A percentile compares a stretch with the other conserved stretches of the same genome.
phyloP scores from a whole-genome alignment of 2,329 filamentous ascomycete species.

The Zalaria sp. region DNA sequence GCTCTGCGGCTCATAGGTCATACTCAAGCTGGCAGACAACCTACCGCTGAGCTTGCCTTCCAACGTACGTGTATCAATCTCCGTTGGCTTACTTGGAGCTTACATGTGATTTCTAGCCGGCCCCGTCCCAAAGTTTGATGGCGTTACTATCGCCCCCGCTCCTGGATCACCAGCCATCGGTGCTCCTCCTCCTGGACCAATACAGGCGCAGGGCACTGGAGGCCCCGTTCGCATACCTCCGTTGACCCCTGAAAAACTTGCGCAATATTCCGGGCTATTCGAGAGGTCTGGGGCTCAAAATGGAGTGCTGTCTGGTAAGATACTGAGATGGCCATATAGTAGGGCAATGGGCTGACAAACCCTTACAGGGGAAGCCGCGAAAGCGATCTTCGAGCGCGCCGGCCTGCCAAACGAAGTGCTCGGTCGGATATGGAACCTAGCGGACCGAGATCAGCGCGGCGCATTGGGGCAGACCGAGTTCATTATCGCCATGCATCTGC shows the following conservation, averaged over 20 bases:
- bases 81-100: constrained; percentile 3
- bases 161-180: constrained; percentile 11
- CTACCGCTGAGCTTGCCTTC: constrained; percentile 66
- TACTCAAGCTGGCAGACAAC: constrained; percentile 76
- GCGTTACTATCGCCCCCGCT: constrained; percentile 40
- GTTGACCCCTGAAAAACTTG: constrained; percentile 73
- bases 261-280: constrained; percentile 80
- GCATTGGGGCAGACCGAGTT: constrained; percentile 81
- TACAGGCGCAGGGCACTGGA: constrained; percentile 25
- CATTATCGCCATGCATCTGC: constrained; percentile 93
- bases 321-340: background rate
- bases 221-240: constrained; percentile 76
- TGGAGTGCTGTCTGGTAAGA: constrained; percentile 55
- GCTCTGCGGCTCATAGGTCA: constrained; percentile 91
- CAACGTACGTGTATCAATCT: constrained; percentile 40
- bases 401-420: constrained; percentile 78
- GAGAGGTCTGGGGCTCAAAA: constrained; percentile 72
- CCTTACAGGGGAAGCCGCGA: constrained; percentile 60
- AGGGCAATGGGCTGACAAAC: constrained; percentile 5
- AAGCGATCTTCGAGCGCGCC: constrained; percentile 89
- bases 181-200: constrained; percentile 24
- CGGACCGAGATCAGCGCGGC: constrained; percentile 86
- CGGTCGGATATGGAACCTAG: constrained; percentile 90
- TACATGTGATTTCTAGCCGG: constrained; percentile 34
- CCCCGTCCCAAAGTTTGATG: constrained; percentile 87